phyloP scores from a whole-genome alignment of 768 basidiomycete species.

The Leccinum pellstonianum region DNA sequence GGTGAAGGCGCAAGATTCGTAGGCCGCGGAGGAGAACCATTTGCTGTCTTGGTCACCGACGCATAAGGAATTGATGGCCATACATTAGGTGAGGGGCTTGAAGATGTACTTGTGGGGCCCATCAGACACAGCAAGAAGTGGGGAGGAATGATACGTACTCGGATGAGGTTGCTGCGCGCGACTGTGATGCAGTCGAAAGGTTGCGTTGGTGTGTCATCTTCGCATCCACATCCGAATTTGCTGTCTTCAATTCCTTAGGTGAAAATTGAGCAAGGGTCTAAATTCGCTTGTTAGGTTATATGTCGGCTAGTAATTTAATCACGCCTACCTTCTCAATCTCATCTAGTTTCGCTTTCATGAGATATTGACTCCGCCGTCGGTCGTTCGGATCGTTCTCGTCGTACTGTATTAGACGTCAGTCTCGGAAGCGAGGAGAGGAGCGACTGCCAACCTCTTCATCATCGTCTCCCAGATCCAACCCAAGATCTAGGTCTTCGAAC shows the following conservation, averaged over 20 bases:
- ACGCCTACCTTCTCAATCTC: constrained; percentile 68
- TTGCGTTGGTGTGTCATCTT: constrained; percentile 20
- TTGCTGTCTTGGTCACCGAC: constrained; percentile 26
- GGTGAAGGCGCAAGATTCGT: constrained; percentile 46
- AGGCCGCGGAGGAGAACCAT: constrained; percentile 20
- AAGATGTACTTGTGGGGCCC: constrained; percentile 6
- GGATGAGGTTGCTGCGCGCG: constrained; percentile 5
- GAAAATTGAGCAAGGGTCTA: constrained; percentile 68
- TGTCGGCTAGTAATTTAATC: constrained; percentile 5
- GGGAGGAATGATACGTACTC: constrained; percentile 22
- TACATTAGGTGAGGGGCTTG: constrained; percentile 17
- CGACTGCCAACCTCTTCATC: constrained; percentile 39
- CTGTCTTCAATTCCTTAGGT: constrained; percentile 42
- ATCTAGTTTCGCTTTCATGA: constrained; percentile 74
- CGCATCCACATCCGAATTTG: constrained; percentile 21
- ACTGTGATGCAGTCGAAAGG: constrained; percentile 15
- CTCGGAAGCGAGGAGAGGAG: background rate
- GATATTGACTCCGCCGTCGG: constrained; percentile 68
- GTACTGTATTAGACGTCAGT: constrained; percentile 42
- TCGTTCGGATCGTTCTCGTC: constrained; percentile 74
- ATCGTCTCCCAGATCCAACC: constrained; percentile 41
- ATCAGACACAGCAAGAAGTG: constrained; percentile 13
- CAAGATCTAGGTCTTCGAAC: constrained; percentile 47
- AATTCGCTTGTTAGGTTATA: constrained; percentile 15
- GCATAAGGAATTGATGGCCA: constrained; percentile 51